Conservation (phyloP, 768 basidiomycete genomes). For the Brasilioporus rufonigricans region DNA sequence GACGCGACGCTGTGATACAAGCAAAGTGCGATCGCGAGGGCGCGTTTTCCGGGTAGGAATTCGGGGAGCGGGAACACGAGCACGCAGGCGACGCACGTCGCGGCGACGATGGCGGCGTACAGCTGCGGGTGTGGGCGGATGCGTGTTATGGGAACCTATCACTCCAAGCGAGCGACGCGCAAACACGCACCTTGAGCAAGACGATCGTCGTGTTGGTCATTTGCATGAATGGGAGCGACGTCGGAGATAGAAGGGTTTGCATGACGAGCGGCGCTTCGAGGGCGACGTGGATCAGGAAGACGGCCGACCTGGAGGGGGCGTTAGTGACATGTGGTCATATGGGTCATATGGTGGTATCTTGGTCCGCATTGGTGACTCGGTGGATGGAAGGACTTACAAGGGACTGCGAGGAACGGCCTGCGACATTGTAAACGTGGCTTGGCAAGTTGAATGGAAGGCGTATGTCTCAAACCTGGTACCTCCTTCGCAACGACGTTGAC, state of each 20-base stretch:
- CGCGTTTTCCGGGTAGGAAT: constrained; percentile 83
- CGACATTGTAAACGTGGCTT: constrained; percentile 12
- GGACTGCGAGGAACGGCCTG: constrained; percentile 35
- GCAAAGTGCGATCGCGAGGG: constrained; percentile 71
- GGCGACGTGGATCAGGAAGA: constrained; percentile 79
- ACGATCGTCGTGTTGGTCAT: constrained; percentile 81
- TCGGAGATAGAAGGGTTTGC: constrained; percentile 68
- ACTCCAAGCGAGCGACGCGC: not conserved
- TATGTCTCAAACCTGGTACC: not conserved
- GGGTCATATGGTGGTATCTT: not conserved
- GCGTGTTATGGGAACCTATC: no score
- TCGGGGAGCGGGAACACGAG: constrained; percentile 79
- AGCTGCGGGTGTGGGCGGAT: constrained; percentile 42
- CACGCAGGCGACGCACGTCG: constrained; percentile 57
- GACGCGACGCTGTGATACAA: constrained; percentile 74
- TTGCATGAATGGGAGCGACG: constrained; percentile 68
- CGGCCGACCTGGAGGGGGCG: constrained; percentile 43
- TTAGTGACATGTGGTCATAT: not conserved
- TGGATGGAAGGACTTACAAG: constrained; percentile 32
- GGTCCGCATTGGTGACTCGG: not conserved
- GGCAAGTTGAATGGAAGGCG: not conserved
- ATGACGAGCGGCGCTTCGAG: constrained; percentile 76
- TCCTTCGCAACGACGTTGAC: not conserved
- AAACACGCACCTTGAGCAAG: constrained; percentile 57
- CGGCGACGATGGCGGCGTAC: constrained; percentile 61